Evolutionary conservation across 2,329 filamentous ascomycete genomes (phyloP).

Genomic region (Lachnum nothofagi): DNA sequence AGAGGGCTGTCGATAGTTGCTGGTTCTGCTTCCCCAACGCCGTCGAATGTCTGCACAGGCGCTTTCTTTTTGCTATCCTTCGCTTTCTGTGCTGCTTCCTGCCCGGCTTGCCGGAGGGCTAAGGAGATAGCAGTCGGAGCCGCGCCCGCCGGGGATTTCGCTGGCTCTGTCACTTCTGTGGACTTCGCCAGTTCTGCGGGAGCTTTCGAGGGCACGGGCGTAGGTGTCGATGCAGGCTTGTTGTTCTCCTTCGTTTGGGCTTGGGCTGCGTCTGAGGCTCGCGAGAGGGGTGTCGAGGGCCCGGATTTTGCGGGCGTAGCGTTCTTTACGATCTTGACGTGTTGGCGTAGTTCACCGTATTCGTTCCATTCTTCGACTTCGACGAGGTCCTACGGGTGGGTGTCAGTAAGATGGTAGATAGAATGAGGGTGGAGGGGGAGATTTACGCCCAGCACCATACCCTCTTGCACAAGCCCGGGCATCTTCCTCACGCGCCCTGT

Average conservation of each 20-base stretch:
- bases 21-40: conserved; percentile 20
- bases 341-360: conserved; percentile 87
- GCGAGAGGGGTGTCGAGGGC: conserved; percentile 26
- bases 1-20: conserved; percentile 10
- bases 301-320: conserved; percentile 22
- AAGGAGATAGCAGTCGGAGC: conserved; percentile 33
- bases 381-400: conserved; percentile 66
- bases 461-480: conserved; percentile 82
- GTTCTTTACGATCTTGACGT: conserved; percentile 58
- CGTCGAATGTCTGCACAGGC: conserved; percentile 15
- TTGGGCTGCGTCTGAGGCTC: conserved; percentile 24
- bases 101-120: conserved; percentile 51
- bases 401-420: conserved; percentile 12
- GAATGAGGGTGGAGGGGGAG: conserved; percentile 35
- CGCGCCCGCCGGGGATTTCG: conserved; percentile 16
- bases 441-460: conserved; percentile 72
- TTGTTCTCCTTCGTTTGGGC: conserved; percentile 30
- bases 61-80: conserved; percentile 49
- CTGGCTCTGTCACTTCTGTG: conserved; percentile 1
- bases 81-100: conserved; percentile 62
- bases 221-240: conserved; percentile 26
- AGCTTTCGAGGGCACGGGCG: conserved; percentile 13
- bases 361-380: conserved; percentile 99
- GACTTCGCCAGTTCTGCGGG: conserved; percentile 16
- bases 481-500: conserved; percentile 65